Base-by-base conservation (phyloP, 306 rosid genomes). In the Leucaena leucocephala region DNA sequence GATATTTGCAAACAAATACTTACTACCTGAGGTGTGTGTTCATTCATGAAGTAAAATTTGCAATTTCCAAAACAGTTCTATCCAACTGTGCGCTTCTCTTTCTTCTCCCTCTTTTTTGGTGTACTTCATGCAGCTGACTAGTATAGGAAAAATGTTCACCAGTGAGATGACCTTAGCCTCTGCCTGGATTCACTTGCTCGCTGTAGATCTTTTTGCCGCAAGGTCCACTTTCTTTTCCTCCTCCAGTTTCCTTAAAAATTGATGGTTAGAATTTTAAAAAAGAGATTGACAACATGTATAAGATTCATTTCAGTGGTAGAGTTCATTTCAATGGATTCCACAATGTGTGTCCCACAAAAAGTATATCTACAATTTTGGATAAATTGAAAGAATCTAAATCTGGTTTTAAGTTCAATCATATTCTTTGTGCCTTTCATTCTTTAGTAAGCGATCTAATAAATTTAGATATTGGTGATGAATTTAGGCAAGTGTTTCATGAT, bases 111-210 rank as follows among this genome's bases (percentile, higher is more conserved):
- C 19, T 44, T 12, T 68, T 10, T 39, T 54, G 83, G 27, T 40
- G 3, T 78, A 57, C 58, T 49, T 45, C 21, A 68, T 85, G 89
- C 96, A 95, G 98, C 86, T 95, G 72, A 66, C 88, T 63, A 89
- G 97, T 74, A 92, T 95, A 14, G 93, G 82, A 50, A 95, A 85
- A 85, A 91, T 95, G 98, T 95, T 95, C 85, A 83, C 96, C 3
- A 91, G 87, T 45, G 99, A 95, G 89, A 72, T 95, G 89, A 93
- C 98, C 72, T 74, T 95, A 57, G 97, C 98, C 77, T 93, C 99
- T 84, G 98, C 99, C 14, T 95, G 99, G 99, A 95, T 92, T 84
- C 99, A 92, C 82, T 89, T 91, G 82, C 76, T 95, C 88, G 92
- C 80, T 85, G 92, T 93, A 15, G 97, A 93, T 89, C 97, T 95